Conservation (phyloP, 129 eudicot species). For the Logfia minima region DNA sequence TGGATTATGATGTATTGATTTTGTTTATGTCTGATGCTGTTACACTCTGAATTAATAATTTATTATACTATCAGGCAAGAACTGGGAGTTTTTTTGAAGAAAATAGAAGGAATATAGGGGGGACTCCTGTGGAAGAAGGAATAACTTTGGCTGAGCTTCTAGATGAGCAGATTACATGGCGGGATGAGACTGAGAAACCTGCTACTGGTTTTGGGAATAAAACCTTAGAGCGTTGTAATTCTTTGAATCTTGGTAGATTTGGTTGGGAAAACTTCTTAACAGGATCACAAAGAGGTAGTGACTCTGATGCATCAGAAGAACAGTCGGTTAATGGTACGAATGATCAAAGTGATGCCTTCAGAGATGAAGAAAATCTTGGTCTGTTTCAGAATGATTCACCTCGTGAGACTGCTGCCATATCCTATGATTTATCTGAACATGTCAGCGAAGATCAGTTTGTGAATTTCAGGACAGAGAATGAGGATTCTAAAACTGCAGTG, state of each 20-base stretch:
- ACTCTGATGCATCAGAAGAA: constrained; percentile 34
- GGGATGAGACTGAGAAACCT: constrained; percentile 46
- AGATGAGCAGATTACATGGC: constrained; percentile 59
- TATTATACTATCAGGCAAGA: constrained; percentile 53
- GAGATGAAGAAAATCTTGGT: constrained; percentile 36
- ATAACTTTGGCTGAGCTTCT: constrained; percentile 55
- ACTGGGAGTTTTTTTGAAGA: constrained; percentile 42
- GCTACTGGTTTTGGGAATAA: constrained; percentile 31
- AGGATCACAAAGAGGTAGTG: constrained; percentile 30
- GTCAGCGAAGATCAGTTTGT: constrained; percentile 32
- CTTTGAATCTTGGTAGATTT: constrained; percentile 36
- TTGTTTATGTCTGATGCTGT: constrained; percentile 1
- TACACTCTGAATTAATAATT: constrained; percentile 18
- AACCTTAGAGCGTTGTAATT: constrained; percentile 31
- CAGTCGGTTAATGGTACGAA: constrained; percentile 30
- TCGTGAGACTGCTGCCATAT: constrained; percentile 33
- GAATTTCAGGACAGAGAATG: not conserved
- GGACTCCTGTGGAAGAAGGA: constrained; percentile 39
- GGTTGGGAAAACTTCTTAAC: constrained; percentile 42
- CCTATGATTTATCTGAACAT: constrained; percentile 42
- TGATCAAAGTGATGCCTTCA: constrained; percentile 29
- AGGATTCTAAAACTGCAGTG: not conserved
- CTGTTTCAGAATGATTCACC: constrained; percentile 42
- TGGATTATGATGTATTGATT: not conserved
- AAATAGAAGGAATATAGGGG: constrained; percentile 42